Evolutionary conservation across 2,329 filamentous ascomycete species (phyloP).

Genomic region (Aureobasidium pullulans): DNA sequence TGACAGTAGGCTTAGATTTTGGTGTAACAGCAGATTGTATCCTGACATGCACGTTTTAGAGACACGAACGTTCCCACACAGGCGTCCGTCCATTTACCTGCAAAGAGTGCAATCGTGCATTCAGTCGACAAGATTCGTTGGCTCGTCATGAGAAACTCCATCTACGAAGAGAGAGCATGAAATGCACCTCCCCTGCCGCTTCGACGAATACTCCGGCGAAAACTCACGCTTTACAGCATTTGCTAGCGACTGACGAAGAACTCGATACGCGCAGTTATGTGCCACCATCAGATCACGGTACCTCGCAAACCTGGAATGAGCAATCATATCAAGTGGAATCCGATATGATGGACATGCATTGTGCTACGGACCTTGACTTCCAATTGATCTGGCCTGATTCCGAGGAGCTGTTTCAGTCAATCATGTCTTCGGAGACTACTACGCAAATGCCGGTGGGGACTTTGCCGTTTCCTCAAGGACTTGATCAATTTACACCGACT

Average conservation of each 20-base stretch:
- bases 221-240: background rate
- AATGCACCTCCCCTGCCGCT: background rate
- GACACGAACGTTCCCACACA: slow-evolving; percentile 38
- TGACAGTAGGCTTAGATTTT: background rate
- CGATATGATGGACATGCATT: slow-evolving; percentile 18
- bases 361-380: slow-evolving; percentile 31
- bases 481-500: slow-evolving; percentile 27
- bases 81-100: slow-evolving; percentile 36
- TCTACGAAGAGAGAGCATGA: slow-evolving; percentile 12
- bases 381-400: slow-evolving; percentile 40
- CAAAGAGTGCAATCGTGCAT: slow-evolving; percentile 34
- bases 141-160: slow-evolving; percentile 39
- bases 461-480: slow-evolving; percentile 29
- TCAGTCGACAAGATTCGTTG: slow-evolving; percentile 39
- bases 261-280: background rate
- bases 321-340: background rate
- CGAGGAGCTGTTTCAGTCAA: slow-evolving; percentile 37
- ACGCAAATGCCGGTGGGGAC: slow-evolving; percentile 37
- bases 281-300: background rate
- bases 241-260: slow-evolving; percentile 1
- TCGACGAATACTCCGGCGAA: background rate
- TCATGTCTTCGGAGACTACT: slow-evolving; percentile 34
- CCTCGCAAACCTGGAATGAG: background rate
- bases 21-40: background rate
- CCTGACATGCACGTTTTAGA: slow-evolving; percentile 22